A percentile compares a stretch with the other conserved stretches of the same genome.
Conservation (phyloP, 805 yeast species). For the Blastobotrys parvus region DNA sequence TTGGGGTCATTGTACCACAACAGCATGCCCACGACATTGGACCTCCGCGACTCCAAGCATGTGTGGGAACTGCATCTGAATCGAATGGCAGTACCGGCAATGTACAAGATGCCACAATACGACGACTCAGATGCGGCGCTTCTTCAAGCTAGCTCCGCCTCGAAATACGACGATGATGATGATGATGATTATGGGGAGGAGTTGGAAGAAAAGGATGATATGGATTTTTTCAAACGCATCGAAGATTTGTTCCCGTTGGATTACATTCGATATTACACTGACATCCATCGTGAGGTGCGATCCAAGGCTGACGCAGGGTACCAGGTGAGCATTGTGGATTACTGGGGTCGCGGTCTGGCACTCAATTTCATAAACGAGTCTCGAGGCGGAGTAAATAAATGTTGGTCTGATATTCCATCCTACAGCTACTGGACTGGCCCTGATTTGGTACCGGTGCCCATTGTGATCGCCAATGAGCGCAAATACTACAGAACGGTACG, state of each 20-base stretch:
- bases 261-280: slow-evolving; percentile 39
- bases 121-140: neutral
- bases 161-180: too few species aligned
- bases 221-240: neutral
- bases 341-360: slow-evolving; percentile 69
- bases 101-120: too few species aligned
- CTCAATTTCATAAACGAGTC: slow-evolving; percentile 55
- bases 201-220: neutral
- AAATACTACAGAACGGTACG: slow-evolving; percentile 39
- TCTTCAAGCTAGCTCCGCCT: neutral
- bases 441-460: slow-evolving; percentile 61
- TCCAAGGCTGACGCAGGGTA: slow-evolving; percentile 54
- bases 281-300: slow-evolving; percentile 37
- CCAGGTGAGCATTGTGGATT: slow-evolving; percentile 55
- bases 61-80: slow-evolving; percentile 64
- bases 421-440: slow-evolving; percentile 49
- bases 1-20: slow-evolving; percentile 58
- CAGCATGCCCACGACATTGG: slow-evolving; percentile 62
- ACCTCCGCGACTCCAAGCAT: slow-evolving; percentile 35
- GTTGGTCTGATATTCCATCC: slow-evolving; percentile 43
- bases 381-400: slow-evolving; percentile 51
- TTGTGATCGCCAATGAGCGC: slow-evolving; percentile 37
- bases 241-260: slow-evolving; percentile 21
- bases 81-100: slow-evolving; percentile 16
- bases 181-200: too few species aligned